phyloP scores from a whole-genome alignment of 331 rosid genomes.

The Cydonia oblonga region DNA sequence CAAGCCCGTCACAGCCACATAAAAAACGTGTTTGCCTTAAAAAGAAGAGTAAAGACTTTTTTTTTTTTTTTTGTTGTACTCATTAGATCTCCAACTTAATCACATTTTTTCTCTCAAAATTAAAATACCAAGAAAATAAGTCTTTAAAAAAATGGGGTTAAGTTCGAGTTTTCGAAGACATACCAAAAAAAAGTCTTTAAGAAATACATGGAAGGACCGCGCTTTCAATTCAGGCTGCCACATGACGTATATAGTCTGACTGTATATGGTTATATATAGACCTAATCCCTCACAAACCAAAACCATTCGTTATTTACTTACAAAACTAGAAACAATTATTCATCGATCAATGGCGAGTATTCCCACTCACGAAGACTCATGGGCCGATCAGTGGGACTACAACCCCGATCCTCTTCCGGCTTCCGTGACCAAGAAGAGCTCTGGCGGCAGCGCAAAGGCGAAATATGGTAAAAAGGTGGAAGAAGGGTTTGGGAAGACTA shows the following conservation, averaged over 20 bases:
- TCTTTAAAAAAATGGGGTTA: too few species aligned
- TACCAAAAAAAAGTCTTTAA: too few species aligned
- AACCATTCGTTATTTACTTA: background rate
- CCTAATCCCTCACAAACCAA: background rate
- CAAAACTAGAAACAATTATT: background rate
- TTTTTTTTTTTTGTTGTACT: too few species aligned
- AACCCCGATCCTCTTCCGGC: background rate
- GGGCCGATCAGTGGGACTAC: slow-evolving; percentile 37
- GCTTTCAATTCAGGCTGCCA: background rate
- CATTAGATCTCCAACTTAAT: too few species aligned
- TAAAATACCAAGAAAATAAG: too few species aligned
- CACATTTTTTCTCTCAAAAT: too few species aligned
- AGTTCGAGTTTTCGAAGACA: too few species aligned
- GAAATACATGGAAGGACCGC: background rate
- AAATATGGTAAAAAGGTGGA: slow-evolving; percentile 16
- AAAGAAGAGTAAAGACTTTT: too few species aligned
- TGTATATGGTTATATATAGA: background rate
- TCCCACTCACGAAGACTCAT: slow-evolving; percentile 3
- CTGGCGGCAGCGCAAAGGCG: background rate
- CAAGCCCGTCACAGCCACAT: background rate
- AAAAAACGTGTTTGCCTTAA: background rate
- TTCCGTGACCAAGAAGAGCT: background rate
- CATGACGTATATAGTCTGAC: background rate
- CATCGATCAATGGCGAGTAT: slow-evolving; percentile 7
- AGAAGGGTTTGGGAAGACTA: slow-evolving; percentile 23